phyloP scores from a whole-genome alignment of 208 protist species.

The Kentomonas sorsogonicus region DNA sequence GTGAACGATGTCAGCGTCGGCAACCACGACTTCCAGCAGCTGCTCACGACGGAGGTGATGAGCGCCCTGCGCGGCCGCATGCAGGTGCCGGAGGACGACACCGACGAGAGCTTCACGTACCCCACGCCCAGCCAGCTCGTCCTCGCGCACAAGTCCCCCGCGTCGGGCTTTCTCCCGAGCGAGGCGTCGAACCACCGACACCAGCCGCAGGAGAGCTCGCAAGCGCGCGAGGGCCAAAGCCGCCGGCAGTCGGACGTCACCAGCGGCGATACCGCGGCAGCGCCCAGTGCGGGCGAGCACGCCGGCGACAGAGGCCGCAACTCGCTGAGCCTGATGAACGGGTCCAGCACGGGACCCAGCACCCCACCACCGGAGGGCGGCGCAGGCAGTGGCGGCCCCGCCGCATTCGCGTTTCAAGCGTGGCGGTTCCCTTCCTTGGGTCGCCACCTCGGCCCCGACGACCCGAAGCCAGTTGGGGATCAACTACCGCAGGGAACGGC shows the following conservation, averaged over 20 bases:
- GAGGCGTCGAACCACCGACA: no score
- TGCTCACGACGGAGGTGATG: constrained; percentile 27
- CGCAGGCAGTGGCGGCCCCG: background rate
- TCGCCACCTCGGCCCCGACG: background rate
- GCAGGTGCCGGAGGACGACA: constrained; percentile 21
- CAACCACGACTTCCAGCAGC: constrained; percentile 44
- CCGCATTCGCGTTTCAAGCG: constrained; percentile 22
- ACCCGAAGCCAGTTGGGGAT: background rate
- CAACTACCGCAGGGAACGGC: background rate
- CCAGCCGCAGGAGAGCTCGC: no score
- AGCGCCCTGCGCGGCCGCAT: constrained; percentile 26
- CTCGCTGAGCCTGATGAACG: no score
- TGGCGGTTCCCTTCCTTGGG: constrained; percentile 36
- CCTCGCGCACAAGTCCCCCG: no score
- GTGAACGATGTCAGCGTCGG: constrained; percentile 14
- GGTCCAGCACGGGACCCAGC: no score
- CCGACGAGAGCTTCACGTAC: constrained; percentile 21
- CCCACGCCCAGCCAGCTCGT: background rate
- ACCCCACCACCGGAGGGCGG: no score
- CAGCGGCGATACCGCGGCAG: no score
- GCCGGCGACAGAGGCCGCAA: no score
- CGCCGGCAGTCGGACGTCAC: no score
- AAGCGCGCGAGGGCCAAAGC: no score
- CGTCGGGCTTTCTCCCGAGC: no score
- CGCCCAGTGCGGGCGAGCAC: no score